Conservation (phyloP, 2,329 filamentous ascomycete genomes). For the Ophiostoma ips region DNA sequence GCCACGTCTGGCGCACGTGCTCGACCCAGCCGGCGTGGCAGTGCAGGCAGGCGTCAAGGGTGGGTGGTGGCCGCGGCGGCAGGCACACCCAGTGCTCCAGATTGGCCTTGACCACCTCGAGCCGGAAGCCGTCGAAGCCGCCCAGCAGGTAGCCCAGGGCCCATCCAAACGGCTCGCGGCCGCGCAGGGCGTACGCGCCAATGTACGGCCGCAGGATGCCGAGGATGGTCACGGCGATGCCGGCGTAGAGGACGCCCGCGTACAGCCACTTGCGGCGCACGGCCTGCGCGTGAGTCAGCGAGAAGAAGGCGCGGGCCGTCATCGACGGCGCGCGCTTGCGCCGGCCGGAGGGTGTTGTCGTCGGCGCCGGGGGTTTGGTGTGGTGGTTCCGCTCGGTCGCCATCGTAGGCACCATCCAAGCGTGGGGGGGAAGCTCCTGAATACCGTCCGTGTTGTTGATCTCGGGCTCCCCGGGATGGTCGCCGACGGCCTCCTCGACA, state of each 20-base stretch:
- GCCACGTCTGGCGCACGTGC: conserved; percentile 45
- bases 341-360: conserved; percentile 48
- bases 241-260: conserved; percentile 61
- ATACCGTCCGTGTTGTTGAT: not conserved
- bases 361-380: conserved; percentile 7
- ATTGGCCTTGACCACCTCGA: conserved; percentile 53
- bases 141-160: conserved; percentile 80
- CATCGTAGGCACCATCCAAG: not conserved
- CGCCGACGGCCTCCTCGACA: not conserved
- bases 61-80: conserved; percentile 26
- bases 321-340: conserved; percentile 51
- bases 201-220: conserved; percentile 60
- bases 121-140: conserved; percentile 57
- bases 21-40: conserved; percentile 47
- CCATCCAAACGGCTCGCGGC: conserved; percentile 81
- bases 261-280: conserved; percentile 69
- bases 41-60: conserved; percentile 16
- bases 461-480: not conserved
- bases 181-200: conserved; percentile 48
- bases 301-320: conserved; percentile 58
- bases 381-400: not conserved
- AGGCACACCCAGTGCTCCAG: conserved; percentile 65
- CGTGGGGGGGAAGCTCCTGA: not conserved
- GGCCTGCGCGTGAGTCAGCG: conserved; percentile 68
- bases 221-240: conserved; percentile 52